A percentile compares a stretch with the other conserved stretches of the same genome.
Evolutionary conservation across 1,284 basidiomycete genomes (phyloP).

Genomic region (Volvariella surrecta): DNA sequence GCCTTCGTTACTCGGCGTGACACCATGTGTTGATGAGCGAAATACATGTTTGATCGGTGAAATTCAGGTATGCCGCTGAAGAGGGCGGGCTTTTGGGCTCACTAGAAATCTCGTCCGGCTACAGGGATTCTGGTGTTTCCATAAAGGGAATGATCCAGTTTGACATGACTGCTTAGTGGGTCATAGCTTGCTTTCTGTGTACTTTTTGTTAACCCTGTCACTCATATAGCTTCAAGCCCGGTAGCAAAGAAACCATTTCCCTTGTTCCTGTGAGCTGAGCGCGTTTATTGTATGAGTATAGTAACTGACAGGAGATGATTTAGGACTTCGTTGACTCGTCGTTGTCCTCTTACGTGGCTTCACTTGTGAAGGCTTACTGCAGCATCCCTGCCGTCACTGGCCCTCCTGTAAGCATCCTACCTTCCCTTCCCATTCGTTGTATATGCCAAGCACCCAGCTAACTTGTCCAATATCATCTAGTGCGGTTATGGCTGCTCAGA

Average conservation of each 20-base stretch:
- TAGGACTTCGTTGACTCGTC: slow-evolving; percentile 13
- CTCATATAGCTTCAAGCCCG: slow-evolving; percentile 18
- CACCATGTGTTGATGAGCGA: no score
- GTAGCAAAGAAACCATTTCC: slow-evolving; percentile 15
- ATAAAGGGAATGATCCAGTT: slow-evolving; percentile 36
- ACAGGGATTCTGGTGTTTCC: slow-evolving; percentile 33
- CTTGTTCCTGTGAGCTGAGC: slow-evolving; percentile 12
- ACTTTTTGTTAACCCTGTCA: slow-evolving; percentile 21
- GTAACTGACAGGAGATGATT: background rate
- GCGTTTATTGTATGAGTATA: background rate
- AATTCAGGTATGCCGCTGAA: slow-evolving; percentile 41
- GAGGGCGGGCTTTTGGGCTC: slow-evolving; percentile 53
- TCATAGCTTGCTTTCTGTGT: slow-evolving; percentile 6
- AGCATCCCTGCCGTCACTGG: slow-evolving; percentile 13
- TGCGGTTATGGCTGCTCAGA: slow-evolving; percentile 23
- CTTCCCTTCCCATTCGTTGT: background rate
- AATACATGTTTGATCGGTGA: no score
- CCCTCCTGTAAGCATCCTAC: slow-evolving; percentile 10
- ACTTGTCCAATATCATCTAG: slow-evolving; percentile 19
- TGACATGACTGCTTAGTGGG: slow-evolving; percentile 32
- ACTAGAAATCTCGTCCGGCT: slow-evolving; percentile 46
- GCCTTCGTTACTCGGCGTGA: background rate
- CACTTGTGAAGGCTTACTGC: slow-evolving; percentile 13
- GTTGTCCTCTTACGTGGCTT: slow-evolving; percentile 13
- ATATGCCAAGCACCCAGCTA: slow-evolving; percentile 1